Conservation (phyloP, 2,329 filamentous ascomycete species). For the Mycogone perniciosa region DNA sequence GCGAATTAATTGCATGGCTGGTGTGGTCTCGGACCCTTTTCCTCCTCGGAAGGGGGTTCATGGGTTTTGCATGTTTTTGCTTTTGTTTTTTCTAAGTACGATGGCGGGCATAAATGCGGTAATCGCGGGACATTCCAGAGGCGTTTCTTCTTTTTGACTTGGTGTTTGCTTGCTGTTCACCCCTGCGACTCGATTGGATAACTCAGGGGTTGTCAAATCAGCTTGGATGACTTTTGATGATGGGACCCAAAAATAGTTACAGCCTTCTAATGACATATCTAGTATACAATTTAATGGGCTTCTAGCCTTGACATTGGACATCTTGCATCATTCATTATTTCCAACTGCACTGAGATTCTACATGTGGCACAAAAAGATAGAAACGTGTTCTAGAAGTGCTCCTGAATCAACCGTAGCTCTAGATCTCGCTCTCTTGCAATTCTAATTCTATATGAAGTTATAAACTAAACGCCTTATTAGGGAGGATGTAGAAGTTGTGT, state of each 20-base stretch:
- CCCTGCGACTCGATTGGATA: constrained; percentile 7
- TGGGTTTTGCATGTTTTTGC: neutral
- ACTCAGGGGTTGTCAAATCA: constrained; percentile 2
- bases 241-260: constrained; percentile 8
- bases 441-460: no score
- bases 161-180: constrained; percentile 4
- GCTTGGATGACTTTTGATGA: constrained; percentile 12
- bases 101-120: constrained; percentile 3
- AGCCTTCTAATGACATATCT: constrained; percentile 13
- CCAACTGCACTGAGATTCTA: no score
- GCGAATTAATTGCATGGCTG: neutral
- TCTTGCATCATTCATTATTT: neutral
- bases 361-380: neutral
- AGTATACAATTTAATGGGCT: constrained; percentile 7
- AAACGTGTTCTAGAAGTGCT: neutral
- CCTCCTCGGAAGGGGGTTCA: neutral
- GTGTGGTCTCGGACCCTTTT: neutral
- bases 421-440: no score
- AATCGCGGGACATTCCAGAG: constrained; percentile 7
- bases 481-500: neutral
- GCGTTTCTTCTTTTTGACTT: constrained; percentile 7
- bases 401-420: neutral
- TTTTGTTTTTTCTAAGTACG: constrained; percentile 1
- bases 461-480: no score
- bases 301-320: constrained; percentile 2